Evolutionary conservation across 331 rosid species (phyloP).

Genomic region (Arachis monticola): DNA sequence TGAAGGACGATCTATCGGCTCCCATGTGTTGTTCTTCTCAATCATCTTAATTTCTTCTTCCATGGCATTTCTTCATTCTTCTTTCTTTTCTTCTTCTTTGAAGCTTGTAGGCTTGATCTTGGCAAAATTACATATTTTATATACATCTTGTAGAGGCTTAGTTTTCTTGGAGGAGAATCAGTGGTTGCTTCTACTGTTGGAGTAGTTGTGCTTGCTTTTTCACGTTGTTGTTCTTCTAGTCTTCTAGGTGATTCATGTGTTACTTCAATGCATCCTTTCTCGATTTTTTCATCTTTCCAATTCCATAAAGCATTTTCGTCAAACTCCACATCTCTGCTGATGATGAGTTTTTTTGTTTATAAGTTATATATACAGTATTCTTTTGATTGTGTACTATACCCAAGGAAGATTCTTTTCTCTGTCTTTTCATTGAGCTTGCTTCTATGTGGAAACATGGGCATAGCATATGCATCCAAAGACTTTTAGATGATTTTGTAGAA

Average conservation of each 20-base stretch:
- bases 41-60: too few species aligned
- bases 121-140: background rate
- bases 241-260: background rate
- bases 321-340: too few species aligned
- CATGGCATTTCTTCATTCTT: too few species aligned
- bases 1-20: background rate
- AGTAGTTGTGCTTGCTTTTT: background rate
- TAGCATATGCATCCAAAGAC: background rate
- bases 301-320: too few species aligned
- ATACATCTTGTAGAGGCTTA: background rate
- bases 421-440: too few species aligned
- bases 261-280: too few species aligned
- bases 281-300: too few species aligned
- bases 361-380: too few species aligned
- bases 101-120: background rate
- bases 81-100: too few species aligned
- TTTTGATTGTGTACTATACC: too few species aligned
- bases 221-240: background rate
- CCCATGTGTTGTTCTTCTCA: slow-evolving; percentile 1
- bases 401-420: too few species aligned
- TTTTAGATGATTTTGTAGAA: background rate
- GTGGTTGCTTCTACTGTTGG: background rate
- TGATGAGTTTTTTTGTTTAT: too few species aligned
- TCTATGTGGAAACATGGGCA: background rate
- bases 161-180: background rate